A percentile compares a stretch with the other conserved stretches of the same genome.
Evolutionary conservation across 176 grass and related monocot species (phyloP).

Genomic region (Ampelocalamus luodianensis): DNA sequence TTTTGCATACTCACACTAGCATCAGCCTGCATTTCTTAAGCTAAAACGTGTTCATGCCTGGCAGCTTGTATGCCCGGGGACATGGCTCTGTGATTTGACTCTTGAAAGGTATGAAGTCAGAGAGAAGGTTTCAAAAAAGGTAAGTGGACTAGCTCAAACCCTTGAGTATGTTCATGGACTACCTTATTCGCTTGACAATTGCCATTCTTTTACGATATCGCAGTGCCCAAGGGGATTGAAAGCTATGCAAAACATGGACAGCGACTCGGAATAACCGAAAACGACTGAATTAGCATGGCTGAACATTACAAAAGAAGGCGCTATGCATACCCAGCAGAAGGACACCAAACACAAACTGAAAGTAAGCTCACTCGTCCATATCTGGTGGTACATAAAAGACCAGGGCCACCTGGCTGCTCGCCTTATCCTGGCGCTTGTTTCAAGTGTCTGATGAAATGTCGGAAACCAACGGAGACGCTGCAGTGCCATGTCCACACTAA

Average conservation of each 20-base stretch:
- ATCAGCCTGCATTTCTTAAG: constrained; percentile 8
- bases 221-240: constrained; percentile 60
- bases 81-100: constrained; percentile 70
- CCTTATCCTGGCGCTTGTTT: not conserved
- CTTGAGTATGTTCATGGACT: not conserved
- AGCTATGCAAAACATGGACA: constrained; percentile 59
- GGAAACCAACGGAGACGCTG: not conserved
- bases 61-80: constrained; percentile 75
- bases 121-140: constrained; percentile 72
- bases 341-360: not conserved
- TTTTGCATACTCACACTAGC: not conserved
- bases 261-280: constrained; percentile 47
- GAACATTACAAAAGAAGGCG: not conserved
- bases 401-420: not conserved
- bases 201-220: not conserved
- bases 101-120: constrained; percentile 75
- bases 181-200: not conserved
- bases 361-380: not conserved
- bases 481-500: not conserved
- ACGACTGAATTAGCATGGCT: not conserved
- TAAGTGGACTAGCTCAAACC: constrained; percentile 5
- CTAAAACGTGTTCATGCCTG: constrained; percentile 16
- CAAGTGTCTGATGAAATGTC: not conserved
- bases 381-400: not conserved
- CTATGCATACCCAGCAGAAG: not conserved